A percentile compares a stretch with the other conserved stretches of the same genome.
phyloP scores from a whole-genome alignment of 192 early-diverging fungal species.

The Spinellus fusiger region DNA sequence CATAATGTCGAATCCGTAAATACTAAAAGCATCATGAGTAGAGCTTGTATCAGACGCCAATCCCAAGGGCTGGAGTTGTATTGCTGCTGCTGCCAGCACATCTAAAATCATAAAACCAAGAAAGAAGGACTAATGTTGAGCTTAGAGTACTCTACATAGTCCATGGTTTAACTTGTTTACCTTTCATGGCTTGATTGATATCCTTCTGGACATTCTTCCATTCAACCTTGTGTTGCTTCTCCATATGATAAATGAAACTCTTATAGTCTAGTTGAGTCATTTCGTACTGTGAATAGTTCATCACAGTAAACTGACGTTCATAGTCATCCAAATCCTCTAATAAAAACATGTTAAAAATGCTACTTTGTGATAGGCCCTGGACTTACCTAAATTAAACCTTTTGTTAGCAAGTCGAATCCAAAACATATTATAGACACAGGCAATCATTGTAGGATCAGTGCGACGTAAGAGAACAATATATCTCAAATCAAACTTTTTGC shows the following conservation, averaged over 20 bases:
- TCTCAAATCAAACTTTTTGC: slow-evolving; percentile 42
- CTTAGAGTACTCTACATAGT: no score
- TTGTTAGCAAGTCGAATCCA: slow-evolving; percentile 47
- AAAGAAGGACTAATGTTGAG: no score
- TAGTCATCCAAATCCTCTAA: slow-evolving; percentile 38
- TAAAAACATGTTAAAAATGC: no score
- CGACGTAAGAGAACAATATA: slow-evolving; percentile 43
- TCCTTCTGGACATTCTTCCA: slow-evolving; percentile 37
- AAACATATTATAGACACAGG: slow-evolving; percentile 41
- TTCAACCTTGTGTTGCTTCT: slow-evolving; percentile 40
- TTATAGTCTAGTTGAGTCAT: slow-evolving; percentile 41
- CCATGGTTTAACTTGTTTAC: neutral
- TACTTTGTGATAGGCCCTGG: no score
- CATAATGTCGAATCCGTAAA: slow-evolving; percentile 46
- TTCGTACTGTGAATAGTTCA: slow-evolving; percentile 42
- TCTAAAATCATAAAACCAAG: no score
- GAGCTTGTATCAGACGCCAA: slow-evolving; percentile 16
- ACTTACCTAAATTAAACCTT: slow-evolving; percentile 15
- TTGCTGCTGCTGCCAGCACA: slow-evolving; percentile 40
- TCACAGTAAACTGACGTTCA: slow-evolving; percentile 45
- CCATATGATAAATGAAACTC: slow-evolving; percentile 43
- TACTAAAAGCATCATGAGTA: slow-evolving; percentile 32
- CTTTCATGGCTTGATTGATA: slow-evolving; percentile 43
- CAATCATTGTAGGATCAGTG: slow-evolving; percentile 31
- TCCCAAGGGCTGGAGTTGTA: slow-evolving; percentile 37